Evolutionary conservation across 495 filamentous ascomycete genomes (phyloP), one percentile per base, ranked within the genome.

Genomic region (Xylaria longipes): DNA sequence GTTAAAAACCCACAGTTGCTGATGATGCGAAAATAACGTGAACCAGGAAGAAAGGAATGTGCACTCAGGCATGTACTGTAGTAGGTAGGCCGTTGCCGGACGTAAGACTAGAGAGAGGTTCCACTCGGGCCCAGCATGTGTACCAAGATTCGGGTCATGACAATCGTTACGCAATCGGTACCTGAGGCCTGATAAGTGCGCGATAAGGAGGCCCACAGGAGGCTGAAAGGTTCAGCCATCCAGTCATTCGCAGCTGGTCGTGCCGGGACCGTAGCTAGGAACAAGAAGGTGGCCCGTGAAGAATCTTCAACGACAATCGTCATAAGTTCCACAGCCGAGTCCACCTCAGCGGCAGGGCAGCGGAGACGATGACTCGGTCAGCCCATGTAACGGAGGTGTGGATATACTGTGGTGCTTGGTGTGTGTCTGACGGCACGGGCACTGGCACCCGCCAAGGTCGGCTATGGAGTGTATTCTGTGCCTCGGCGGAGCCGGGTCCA

Each of bases 361-460:
- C 66, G 66, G 66, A 48, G 66, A 45, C 54, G 37, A 54, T 61
- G 52, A 69, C 52, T 67, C 65, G 65, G 65, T 56, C 65, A 61
- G 54, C 41, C 33, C 54, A 27, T 41, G 66, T 22, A 61, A 43
- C 66, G 66, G 66, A 60, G 66, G 35, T 69, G 54, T 48, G 66
- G 54, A 54, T 45, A 41, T n/a, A n/a, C 31, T n/a, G 37, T 58
- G 37, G 52, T n/a, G 35, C 50, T n/a, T 68, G 27, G 65, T 39
- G 45, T 39, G 45, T 20, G 65, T 69, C 41, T 45, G 27, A 69
- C 66, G 54, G 41, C 27, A 61, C 66, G 15, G 66, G 22, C 39
- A 12, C 39, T 57, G 48, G 22, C 29, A 43, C 45, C 31, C 20
- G 65, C 31, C 50, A 27, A 39, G 45, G 64, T 54, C 64, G 64